Evolutionary conservation across 1,139 yeast species (phyloP).

Genomic region (Diutina pseudorugosa): DNA sequence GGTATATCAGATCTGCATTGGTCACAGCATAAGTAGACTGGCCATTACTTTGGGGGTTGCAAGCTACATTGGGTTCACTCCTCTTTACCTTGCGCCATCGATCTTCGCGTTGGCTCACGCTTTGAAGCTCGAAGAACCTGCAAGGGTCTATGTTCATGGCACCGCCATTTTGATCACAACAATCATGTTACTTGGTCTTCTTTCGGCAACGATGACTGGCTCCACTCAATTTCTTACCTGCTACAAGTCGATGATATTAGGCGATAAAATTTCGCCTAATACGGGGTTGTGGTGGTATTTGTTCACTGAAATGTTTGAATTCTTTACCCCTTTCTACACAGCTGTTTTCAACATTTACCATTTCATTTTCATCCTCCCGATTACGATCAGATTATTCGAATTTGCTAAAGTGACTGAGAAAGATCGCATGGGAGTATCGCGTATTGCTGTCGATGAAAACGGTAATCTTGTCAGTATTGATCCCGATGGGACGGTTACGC

Average conservation of each 20-base stretch:
- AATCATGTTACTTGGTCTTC: conserved; percentile 21
- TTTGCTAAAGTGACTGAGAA: conserved; percentile 6
- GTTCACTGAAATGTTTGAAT: conserved; percentile 89
- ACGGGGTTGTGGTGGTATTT: conserved; percentile 98
- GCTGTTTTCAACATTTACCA: conserved; percentile 74
- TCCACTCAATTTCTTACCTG: conserved; percentile 45
- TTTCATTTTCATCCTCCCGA: conserved; percentile 58
- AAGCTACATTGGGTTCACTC: conserved; percentile 52
- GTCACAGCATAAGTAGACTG: conserved; percentile 29
- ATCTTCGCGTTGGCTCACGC: conserved; percentile 27
- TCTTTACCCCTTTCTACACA: conserved; percentile 72
- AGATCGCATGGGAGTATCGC: not conserved
- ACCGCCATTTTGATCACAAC: conserved; percentile 16
- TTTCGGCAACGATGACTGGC: conserved; percentile 21
- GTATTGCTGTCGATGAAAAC: not conserved
- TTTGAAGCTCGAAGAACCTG: conserved; percentile 7
- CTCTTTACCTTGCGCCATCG: conserved; percentile 46
- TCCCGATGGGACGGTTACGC: not conserved
- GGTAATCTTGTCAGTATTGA: not conserved
- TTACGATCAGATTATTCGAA: conserved; percentile 53
- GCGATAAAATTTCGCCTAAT: conserved; percentile 68
- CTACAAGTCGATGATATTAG: conserved; percentile 48
- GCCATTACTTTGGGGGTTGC: conserved; percentile 50
- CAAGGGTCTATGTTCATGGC: conserved; percentile 12
- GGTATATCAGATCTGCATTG: conserved; percentile 32